Base-by-base conservation (phyloP, 768 basidiomycete genomes). In the Plicaturopsis crispa region DNA sequence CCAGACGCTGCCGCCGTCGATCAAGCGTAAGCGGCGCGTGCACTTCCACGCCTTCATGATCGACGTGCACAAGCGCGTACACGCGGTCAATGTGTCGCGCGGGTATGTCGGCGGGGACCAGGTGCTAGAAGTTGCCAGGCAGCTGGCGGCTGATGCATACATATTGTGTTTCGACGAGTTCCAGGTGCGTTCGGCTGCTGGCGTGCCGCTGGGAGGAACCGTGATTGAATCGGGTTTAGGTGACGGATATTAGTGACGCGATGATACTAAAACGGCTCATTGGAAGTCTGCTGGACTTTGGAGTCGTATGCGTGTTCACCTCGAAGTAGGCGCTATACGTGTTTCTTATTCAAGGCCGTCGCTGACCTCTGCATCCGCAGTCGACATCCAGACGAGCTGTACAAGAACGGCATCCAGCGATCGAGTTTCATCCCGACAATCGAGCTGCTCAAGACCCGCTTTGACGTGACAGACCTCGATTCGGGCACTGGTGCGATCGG, bases 1-100 rank as follows among this genome's bases (percentile, higher is more conserved):
- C 65, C 75, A 80, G 46, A 79, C 91, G 2, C 77, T 96, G 2
- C 84, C 86, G 1, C 50, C 70, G 0, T 63, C 70, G 31, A 63
- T 86, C 38, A 74, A 61, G 32, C 73, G 76, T 42, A 89, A 88
- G 61, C 81, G 87, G 38, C 74, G 96, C 21, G 90, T 97, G 12
- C 96, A 99, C 59, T 99, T 99, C 57, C 93, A 98, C 54, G 89
- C 91, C 1, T 98, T 99, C 69, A 98, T 99, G 96, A 80, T 97
- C 45, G 96, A 99, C 54, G 92, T 97, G 16, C 89, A 97, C 57
- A 96, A 94, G 54, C 81, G 91, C 13, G 57, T 93, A 3, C 92
- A 97, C 48, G 78, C 79, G 2, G 74, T 84, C 26, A 92, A 91
- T 63, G 64, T 74, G 31, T 70, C 73, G 40, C 74, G 80, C 65